Percentiles rank a stretch among this genome's conserved stretches.
phyloP scores from a whole-genome alignment of 441 rosid species.

The Erodium chrysanthum region DNA sequence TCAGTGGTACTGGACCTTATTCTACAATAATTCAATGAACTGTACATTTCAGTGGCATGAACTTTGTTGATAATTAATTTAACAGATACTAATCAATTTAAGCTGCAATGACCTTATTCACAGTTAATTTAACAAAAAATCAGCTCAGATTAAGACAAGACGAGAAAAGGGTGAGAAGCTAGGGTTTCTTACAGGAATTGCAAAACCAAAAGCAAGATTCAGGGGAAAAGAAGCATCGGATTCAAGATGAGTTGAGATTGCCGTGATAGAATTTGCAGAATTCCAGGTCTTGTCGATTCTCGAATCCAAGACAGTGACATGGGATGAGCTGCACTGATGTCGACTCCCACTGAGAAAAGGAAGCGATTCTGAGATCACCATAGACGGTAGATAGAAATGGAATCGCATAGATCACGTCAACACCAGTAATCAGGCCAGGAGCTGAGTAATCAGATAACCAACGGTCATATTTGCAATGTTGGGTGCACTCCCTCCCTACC shows the following conservation, averaged over 20 bases:
- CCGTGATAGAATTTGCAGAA: neutral
- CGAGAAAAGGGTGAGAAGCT: neutral
- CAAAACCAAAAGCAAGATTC: neutral
- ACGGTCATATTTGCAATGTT: neutral
- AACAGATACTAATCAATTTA: too few relatives aligned
- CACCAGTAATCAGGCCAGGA: neutral
- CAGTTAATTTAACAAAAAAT: too few relatives aligned
- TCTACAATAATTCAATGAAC: neutral
- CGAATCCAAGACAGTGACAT: neutral
- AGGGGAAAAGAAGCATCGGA: neutral
- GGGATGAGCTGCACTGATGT: neutral
- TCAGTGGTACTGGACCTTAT: too few relatives aligned
- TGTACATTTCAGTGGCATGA: neutral
- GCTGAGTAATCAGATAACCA: neutral
- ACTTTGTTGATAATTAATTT: neutral
- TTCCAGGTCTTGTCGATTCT: neutral
- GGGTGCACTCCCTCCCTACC: too few relatives aligned
- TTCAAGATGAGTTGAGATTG: neutral
- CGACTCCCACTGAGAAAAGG: conserved; percentile 11
- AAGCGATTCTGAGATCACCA: conserved; percentile 11
- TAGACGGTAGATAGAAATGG: conserved; percentile 2
- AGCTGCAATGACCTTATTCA: too few relatives aligned
- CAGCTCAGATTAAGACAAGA: neutral
- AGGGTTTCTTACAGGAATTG: neutral
- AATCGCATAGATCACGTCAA: neutral